These are phyloP conservation scores for Starmerella riodocensis DNA, from an alignment of 805 yeast genomes.

Conservation along the genomic window DNA sequence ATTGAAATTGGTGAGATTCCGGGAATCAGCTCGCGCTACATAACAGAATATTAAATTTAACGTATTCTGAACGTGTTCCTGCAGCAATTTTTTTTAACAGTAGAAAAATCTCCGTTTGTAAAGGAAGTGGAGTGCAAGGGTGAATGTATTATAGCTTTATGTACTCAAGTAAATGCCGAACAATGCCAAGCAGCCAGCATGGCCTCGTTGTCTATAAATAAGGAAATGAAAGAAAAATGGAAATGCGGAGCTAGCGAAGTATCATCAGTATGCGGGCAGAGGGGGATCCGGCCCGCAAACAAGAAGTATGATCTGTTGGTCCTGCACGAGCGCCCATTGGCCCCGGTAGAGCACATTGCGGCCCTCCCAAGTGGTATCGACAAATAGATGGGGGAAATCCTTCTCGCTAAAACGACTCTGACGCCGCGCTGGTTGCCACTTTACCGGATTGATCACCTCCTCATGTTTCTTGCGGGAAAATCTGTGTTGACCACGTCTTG, in stretches of 20 bases:
- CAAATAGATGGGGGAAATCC: slow-evolving; percentile 18
- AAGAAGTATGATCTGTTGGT: slow-evolving; percentile 6
- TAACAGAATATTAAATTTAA: not conserved
- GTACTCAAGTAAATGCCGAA: no score
- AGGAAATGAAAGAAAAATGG: no score
- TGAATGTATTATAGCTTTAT: no score
- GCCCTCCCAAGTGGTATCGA: slow-evolving; percentile 18
- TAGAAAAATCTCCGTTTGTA: no score
- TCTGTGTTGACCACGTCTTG: no score
- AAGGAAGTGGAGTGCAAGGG: no score
- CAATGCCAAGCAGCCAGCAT: no score
- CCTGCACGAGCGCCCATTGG: slow-evolving; percentile 15
- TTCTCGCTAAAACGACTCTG: slow-evolving; percentile 16
- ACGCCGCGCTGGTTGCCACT: slow-evolving; percentile 16
- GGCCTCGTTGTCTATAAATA: no score
- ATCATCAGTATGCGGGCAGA: not conserved
- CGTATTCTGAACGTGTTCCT: not conserved
- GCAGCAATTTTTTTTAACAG: no score
- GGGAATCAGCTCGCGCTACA: slow-evolving; percentile 30
- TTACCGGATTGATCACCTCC: not conserved
- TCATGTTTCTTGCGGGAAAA: not conserved
- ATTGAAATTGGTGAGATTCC: slow-evolving; percentile 23
- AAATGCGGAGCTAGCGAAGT: no score
- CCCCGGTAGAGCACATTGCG: slow-evolving; percentile 15
- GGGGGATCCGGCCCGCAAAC: no score